Evolutionary conservation across 1,284 basidiomycete genomes (phyloP), one percentile per base, ranked within the genome.

Genomic region (Sanghuangporus baumii): DNA sequence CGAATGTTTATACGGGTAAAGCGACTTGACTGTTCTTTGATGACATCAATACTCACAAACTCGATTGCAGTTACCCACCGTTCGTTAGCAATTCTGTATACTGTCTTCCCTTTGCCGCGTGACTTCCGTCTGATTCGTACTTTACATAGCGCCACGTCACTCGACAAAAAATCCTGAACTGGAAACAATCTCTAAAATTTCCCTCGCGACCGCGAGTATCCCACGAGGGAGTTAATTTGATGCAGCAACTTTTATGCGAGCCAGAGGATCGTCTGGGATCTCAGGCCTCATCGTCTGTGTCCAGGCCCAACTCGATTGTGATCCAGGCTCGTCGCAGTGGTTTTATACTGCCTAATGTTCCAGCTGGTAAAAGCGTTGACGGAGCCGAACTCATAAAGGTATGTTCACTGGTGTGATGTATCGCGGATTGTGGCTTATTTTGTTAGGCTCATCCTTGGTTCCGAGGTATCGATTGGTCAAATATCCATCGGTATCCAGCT

Each of bases 241-340:
- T 98, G 82, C 82, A 88, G 67, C 85, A 86, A 65, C 81, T 98
- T 18, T 83, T 98, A 38, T 98, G 96, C 74, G 96, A 98, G 74
- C 88, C 93, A 5, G 94, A 96, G 75, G 94, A 98, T 72, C 86
- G 96, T 38, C 81, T 99, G 38, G 96, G 95, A 20, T 89, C 87
- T 63, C 84, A 88, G 71, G 75, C 82, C 11, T 81, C 83, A 11
- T 79, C 85, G 46, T 89, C 87, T 60, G 85, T 86, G 48, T 86
- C 83, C 59, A 79, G 89, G 63, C 89, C 91, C 18, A 88, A 93
- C 73, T 89, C 89, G 38, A 80, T 91, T 73, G 81, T 93, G 68
- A 76, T 88, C 63, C 84, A 87, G 70, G 84, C 86, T 56, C 80
- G 91, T 69, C 79, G 88, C 69, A 92, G 88, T 70, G 89, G 83